A percentile compares a stretch with the other conserved stretches of the same genome.
These are phyloP conservation scores for Globisporangium abappressorium DNA, from an alignment of 352 stramenopile genomes.

Conservation along the genomic window DNA sequence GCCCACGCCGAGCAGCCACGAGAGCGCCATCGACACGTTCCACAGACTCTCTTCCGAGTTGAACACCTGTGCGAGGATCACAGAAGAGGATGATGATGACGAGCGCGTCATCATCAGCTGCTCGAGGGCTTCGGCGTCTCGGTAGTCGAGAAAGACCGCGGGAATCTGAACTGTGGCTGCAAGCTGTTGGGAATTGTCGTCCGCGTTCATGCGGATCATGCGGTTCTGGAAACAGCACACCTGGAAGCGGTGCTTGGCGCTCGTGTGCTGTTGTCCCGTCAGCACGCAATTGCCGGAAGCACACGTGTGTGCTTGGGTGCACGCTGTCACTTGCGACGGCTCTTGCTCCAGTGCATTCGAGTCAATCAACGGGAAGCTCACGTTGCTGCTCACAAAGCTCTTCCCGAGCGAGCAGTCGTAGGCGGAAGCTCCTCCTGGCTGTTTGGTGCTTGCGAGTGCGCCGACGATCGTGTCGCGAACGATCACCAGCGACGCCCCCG, in stretches of 20 bases:
- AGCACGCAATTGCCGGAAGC: conserved; percentile 37
- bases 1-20: conserved; percentile 53
- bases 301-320: conserved; percentile 26
- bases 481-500: conserved; percentile 37
- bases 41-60: conserved; percentile 47
- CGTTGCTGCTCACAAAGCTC: conserved; percentile 33
- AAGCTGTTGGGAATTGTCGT: conserved; percentile 4
- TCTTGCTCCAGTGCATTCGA: background rate
- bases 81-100: background rate
- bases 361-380: conserved; percentile 31
- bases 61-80: conserved; percentile 29
- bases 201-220: conserved; percentile 38
- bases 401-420: conserved; percentile 52
- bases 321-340: conserved; percentile 16
- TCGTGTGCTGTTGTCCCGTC: conserved; percentile 15
- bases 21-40: conserved; percentile 65
- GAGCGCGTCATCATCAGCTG: conserved; percentile 17
- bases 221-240: conserved; percentile 52
- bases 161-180: conserved; percentile 22
- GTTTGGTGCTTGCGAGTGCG: conserved; percentile 28
- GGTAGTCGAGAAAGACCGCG: conserved; percentile 37
- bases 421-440: conserved; percentile 6
- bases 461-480: conserved; percentile 48
- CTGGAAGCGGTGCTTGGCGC: conserved; percentile 22
- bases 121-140: conserved; percentile 36